These are phyloP conservation scores for Eucalyptus melliodora DNA, from an alignment of 345 rosid genomes.

Conservation along the genomic window DNA sequence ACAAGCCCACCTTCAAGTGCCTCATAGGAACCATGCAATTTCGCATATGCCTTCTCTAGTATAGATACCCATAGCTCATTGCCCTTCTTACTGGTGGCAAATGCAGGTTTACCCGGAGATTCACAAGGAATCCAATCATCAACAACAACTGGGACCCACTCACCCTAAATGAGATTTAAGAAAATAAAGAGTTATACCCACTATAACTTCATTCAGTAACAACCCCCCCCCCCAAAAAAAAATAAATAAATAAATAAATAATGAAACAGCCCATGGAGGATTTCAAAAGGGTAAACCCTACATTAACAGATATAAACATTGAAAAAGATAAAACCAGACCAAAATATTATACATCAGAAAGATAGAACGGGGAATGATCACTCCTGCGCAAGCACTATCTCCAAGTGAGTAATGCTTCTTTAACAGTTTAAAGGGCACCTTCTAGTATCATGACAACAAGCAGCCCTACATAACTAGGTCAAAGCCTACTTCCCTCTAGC, in stretches of 20 bases:
- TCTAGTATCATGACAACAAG: background rate
- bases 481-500: background rate
- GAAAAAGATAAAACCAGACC: background rate
- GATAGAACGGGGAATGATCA: background rate
- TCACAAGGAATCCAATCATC: conserved; percentile 99
- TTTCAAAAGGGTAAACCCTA: background rate
- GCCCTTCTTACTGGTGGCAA: conserved; percentile 88
- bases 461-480: background rate
- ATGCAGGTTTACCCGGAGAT: conserved; percentile 92
- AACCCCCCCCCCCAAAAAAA: background rate
- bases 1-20: conserved; percentile 99
- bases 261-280: background rate
- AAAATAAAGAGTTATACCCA: background rate
- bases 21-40: conserved; percentile 97
- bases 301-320: background rate
- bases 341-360: background rate
- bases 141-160: conserved; percentile 98
- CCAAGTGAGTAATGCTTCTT: background rate
- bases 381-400: background rate
- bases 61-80: conserved; percentile 97
- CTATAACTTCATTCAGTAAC: background rate
- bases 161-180: conserved; percentile 51
- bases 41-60: conserved; percentile 97
- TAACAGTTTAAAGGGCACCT: background rate
- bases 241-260: background rate